A percentile compares a stretch with the other conserved stretches of the same genome.
Evolutionary conservation across 208 protist species (phyloP).

Genomic region (Acanthamoeba triangularis): DNA sequence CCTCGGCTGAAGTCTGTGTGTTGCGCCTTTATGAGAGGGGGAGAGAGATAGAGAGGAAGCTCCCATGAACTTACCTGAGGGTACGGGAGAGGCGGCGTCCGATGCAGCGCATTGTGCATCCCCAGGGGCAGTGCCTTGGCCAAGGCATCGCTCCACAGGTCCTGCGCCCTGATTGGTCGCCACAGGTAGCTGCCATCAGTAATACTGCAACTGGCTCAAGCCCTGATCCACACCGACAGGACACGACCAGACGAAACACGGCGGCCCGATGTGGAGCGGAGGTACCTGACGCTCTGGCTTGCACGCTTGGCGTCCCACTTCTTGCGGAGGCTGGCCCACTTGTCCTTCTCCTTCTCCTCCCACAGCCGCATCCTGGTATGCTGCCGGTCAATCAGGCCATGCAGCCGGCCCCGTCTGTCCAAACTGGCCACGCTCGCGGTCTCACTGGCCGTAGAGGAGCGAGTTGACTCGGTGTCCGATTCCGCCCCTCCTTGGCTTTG

Average conservation of each 20-base stretch:
- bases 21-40: not conserved
- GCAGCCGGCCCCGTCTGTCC: not conserved
- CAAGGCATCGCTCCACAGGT: not conserved
- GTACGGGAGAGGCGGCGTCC: conserved; percentile 21
- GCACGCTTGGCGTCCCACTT: not conserved
- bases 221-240: too few relatives aligned
- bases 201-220: not conserved
- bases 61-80: not conserved
- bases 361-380: conserved; percentile 22
- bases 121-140: not conserved
- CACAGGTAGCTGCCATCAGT: not conserved
- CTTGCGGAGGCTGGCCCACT: conserved; percentile 2
- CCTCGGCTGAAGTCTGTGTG: not conserved
- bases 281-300: not conserved
- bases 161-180: not conserved
- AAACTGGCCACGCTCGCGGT: not conserved
- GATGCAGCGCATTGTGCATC: not conserved
- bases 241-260: not conserved
- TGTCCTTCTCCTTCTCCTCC: conserved; percentile 71
- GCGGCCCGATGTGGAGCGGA: not conserved
- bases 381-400: conserved; percentile 1
- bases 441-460: not conserved
- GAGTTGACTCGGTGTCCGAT: not conserved
- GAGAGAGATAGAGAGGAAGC: too few relatives aligned
- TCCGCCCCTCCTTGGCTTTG: not conserved